These are phyloP conservation scores for Pestalotiopsis sp. DNA, from an alignment of 2,329 filamentous ascomycete species.

Conservation along the genomic window DNA sequence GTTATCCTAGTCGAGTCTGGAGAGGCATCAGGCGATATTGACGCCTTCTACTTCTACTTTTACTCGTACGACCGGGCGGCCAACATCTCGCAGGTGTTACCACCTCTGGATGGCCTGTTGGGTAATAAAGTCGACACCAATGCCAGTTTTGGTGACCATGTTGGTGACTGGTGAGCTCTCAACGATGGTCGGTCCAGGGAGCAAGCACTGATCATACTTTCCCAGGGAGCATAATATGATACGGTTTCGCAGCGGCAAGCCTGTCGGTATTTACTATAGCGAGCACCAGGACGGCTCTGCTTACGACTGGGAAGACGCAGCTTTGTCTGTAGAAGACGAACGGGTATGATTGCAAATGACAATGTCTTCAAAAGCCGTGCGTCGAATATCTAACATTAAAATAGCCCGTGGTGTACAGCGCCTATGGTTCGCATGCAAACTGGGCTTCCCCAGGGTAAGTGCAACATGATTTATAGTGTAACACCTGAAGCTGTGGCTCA, in stretches of 20 bases:
- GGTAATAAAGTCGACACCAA: background rate
- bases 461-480: background rate
- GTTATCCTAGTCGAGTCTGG: background rate
- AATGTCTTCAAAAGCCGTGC: background rate
- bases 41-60: constrained; percentile 8
- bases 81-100: constrained; percentile 4
- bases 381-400: background rate
- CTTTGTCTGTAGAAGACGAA: background rate
- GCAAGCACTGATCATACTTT: background rate
- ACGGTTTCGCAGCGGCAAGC: background rate
- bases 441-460: background rate
- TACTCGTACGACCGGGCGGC: constrained; percentile 6
- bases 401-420: constrained; percentile 3
- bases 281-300: constrained; percentile 2
- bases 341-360: background rate
- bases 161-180: constrained; percentile 3
- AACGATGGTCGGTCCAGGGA: background rate
- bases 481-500: background rate
- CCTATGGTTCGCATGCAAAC: constrained; percentile 4
- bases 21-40: background rate
- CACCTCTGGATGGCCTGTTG: background rate
- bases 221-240: constrained; percentile 6
- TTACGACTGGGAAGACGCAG: background rate
- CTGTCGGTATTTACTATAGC: constrained; percentile 7
- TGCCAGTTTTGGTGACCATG: background rate